A percentile compares a stretch with the other conserved stretches of the same genome.
Evolutionary conservation across 2,329 filamentous ascomycete species (phyloP).

Genomic region (Phaeosphaeriaceae sp.): DNA sequence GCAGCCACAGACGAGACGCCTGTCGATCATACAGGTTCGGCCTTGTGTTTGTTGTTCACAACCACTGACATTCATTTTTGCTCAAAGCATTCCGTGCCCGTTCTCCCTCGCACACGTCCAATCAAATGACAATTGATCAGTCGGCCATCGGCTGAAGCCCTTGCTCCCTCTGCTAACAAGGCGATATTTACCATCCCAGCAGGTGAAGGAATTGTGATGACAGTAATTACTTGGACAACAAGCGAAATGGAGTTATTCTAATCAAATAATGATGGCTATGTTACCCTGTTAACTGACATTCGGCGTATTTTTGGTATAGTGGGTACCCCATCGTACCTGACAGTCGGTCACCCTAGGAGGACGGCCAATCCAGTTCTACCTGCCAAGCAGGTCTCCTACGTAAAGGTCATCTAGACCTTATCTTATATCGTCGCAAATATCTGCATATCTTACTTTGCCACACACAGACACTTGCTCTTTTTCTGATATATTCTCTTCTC

Average conservation of each 20-base stretch:
- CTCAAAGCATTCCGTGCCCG: slow-evolving; percentile 43
- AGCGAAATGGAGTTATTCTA: slow-evolving; percentile 44
- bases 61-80: slow-evolving; percentile 47
- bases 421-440: slow-evolving; percentile 41
- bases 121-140: slow-evolving; percentile 41
- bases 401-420: slow-evolving; percentile 25
- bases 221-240: slow-evolving; percentile 40
- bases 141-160: slow-evolving; percentile 41
- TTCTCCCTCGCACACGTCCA: slow-evolving; percentile 47
- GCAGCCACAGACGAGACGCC: slow-evolving; percentile 42
- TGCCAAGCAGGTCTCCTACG: slow-evolving; percentile 35
- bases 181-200: slow-evolving; percentile 42
- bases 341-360: slow-evolving; percentile 29
- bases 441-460: slow-evolving; percentile 29
- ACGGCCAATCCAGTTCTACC: slow-evolving; percentile 29
- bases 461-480: slow-evolving; percentile 16
- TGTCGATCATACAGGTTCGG: slow-evolving; percentile 39
- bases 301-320: slow-evolving; percentile 33
- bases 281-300: slow-evolving; percentile 38
- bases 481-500: slow-evolving; percentile 42
- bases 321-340: slow-evolving; percentile 38
- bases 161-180: slow-evolving; percentile 48
- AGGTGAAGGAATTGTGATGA: slow-evolving; percentile 30
- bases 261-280: slow-evolving; percentile 39
- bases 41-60: slow-evolving; percentile 39